phyloP scores from a whole-genome alignment of 257 asterid genomes.

The Solanum clarkiae region DNA sequence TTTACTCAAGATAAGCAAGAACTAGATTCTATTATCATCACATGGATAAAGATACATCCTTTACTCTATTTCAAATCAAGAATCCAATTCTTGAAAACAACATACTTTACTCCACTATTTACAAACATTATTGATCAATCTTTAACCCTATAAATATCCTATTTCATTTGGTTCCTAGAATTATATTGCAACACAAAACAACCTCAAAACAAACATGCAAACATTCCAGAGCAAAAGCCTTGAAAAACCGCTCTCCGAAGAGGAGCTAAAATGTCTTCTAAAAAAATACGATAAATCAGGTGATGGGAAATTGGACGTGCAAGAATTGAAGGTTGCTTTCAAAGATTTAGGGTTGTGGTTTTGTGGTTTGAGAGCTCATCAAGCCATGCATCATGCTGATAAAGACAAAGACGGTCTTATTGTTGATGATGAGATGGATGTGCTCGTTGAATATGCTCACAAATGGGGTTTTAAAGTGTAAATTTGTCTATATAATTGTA shows the following conservation, averaged over 20 bases:
- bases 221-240: not conserved
- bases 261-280: not conserved
- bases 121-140: not conserved
- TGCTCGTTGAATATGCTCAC: not conserved
- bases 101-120: not conserved
- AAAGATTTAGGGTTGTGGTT: not conserved
- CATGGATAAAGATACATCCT: not conserved
- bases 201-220: not conserved
- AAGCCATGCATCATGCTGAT: not conserved
- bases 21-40: not conserved
- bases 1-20: not conserved
- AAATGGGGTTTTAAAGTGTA: not conserved
- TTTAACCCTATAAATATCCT: not conserved
- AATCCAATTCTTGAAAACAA: not conserved
- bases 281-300: not conserved
- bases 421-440: not conserved
- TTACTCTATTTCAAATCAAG: not conserved
- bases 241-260: not conserved
- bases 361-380: slow-evolving; percentile 7
- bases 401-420: slow-evolving; percentile 2
- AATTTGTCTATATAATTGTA: not conserved
- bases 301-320: not conserved
- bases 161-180: not conserved
- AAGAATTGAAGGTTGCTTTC: slow-evolving; percentile 6
- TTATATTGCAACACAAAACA: not conserved